Percentiles rank a stretch among this genome's conserved stretches.
Evolutionary conservation across 2,329 filamentous ascomycete species (phyloP).

Genomic region (Biscogniauxia marginata): DNA sequence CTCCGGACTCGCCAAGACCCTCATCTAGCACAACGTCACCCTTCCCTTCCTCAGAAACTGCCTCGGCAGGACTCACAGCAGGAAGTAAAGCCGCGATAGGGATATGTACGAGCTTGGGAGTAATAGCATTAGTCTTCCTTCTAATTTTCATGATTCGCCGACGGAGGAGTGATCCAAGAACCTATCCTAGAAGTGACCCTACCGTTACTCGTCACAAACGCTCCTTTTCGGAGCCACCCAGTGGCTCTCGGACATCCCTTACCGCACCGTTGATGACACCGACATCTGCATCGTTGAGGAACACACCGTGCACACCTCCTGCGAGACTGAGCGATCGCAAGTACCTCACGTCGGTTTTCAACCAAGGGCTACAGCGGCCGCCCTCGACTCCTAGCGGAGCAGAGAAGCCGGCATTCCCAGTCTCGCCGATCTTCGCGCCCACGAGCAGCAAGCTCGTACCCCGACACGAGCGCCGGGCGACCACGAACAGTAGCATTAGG

Average conservation of each 20-base stretch:
- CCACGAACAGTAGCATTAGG: slow-evolving; percentile 11
- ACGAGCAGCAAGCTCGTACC: slow-evolving; percentile 37
- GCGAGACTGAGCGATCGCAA: slow-evolving; percentile 47
- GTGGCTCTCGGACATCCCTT: slow-evolving; percentile 42
- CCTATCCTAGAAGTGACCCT: slow-evolving; percentile 16
- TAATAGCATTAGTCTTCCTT: slow-evolving; percentile 38
- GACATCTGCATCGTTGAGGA: slow-evolving; percentile 29
- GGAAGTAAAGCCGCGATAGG: slow-evolving; percentile 46
- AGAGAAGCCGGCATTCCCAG: slow-evolving; percentile 31
- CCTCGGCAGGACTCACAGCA: slow-evolving; percentile 30
- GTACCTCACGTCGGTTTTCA: slow-evolving; percentile 39
- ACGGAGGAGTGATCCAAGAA: slow-evolving; percentile 23
- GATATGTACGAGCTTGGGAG: slow-evolving; percentile 40
- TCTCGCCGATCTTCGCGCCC: slow-evolving; percentile 39
- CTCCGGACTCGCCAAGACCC: slow-evolving; percentile 1
- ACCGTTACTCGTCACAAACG: slow-evolving; percentile 24
- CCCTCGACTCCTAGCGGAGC: slow-evolving; percentile 8
- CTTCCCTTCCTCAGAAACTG: slow-evolving; percentile 3
- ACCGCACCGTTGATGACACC: slow-evolving; percentile 36
- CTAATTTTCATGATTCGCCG: slow-evolving; percentile 39
- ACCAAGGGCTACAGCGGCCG: slow-evolving; percentile 14
- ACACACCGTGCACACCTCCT: slow-evolving; percentile 42
- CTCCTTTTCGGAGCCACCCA: slow-evolving; percentile 25
- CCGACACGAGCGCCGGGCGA: slow-evolving; percentile 30
- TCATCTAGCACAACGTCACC: slow-evolving; percentile 19